These are phyloP conservation scores for Xylaria sp. DNA, from an alignment of 2,329 filamentous ascomycete genomes.

Conservation along the genomic window DNA sequence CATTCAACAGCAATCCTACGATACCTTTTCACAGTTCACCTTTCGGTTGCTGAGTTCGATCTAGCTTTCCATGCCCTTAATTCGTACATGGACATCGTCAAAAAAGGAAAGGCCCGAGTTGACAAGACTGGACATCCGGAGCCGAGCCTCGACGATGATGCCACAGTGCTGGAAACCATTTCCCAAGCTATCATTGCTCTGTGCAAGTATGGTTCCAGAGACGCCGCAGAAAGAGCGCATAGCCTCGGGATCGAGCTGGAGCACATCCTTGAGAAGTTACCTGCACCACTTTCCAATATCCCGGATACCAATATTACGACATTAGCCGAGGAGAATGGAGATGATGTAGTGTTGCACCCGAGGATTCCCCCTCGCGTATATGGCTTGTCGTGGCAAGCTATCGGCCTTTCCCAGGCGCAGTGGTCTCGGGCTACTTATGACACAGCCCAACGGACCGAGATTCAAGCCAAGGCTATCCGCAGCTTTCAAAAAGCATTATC, in stretches of 20 bases:
- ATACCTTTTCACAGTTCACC: conserved; percentile 84
- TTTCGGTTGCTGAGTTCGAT: conserved; percentile 87
- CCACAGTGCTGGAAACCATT: conserved; percentile 74
- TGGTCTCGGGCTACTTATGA: conserved; percentile 86
- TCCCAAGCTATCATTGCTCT: conserved; percentile 79
- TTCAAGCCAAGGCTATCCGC: conserved; percentile 77
- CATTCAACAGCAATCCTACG: conserved; percentile 90
- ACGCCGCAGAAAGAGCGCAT: conserved; percentile 78
- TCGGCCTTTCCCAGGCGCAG: conserved; percentile 83
- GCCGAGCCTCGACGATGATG: conserved; percentile 75
- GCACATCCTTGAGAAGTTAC: conserved; percentile 70
- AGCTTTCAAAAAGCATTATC: conserved; percentile 74
- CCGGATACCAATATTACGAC: conserved; percentile 32
- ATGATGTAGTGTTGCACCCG: conserved; percentile 41
- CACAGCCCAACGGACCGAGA: conserved; percentile 67
- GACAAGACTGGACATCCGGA: conserved; percentile 76
- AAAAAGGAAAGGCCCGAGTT: conserved; percentile 79
- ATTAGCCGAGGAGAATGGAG: conserved; percentile 38
- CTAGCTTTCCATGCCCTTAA: conserved; percentile 88
- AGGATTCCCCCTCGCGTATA: conserved; percentile 62
- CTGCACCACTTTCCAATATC: conserved; percentile 34
- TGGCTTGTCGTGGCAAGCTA: conserved; percentile 76
- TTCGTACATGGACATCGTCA: conserved; percentile 87
- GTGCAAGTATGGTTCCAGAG: conserved; percentile 76
- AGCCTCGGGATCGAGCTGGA: conserved; percentile 72